These are phyloP conservation scores for Massarina eburnea DNA, from an alignment of 2,329 filamentous ascomycete species.

Conservation along the genomic window DNA sequence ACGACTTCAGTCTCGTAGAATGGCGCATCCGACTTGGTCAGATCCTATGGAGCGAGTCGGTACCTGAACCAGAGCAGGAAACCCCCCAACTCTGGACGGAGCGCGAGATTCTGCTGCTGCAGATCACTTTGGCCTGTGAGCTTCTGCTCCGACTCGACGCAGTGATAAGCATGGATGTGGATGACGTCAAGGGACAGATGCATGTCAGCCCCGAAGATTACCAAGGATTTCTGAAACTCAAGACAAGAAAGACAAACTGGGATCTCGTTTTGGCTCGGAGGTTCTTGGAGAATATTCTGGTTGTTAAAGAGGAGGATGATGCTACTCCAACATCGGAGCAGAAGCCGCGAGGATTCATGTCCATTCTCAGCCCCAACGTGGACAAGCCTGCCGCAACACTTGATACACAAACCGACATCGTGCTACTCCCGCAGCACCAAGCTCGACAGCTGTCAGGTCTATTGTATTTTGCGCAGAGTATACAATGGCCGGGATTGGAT, in stretches of 20 bases:
- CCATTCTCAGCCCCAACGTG: constrained; percentile 25
- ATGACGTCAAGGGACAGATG: constrained; percentile 42
- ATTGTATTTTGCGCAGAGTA: constrained; percentile 51
- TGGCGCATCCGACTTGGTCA: constrained; percentile 75
- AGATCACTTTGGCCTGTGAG: constrained; percentile 58
- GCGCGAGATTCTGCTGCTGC: constrained; percentile 57
- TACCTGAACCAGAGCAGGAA: constrained; percentile 22
- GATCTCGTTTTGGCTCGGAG: constrained; percentile 56
- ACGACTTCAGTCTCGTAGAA: constrained; percentile 73
- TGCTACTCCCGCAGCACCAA: constrained; percentile 40
- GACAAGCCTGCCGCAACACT: constrained; percentile 14
- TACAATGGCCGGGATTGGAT: constrained; percentile 53
- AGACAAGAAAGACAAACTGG: constrained; percentile 58
- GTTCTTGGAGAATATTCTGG: constrained; percentile 55
- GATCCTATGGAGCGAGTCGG: constrained; percentile 63
- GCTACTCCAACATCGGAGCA: constrained; percentile 16
- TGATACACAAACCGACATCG: constrained; percentile 23
- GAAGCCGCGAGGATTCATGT: constrained; percentile 31
- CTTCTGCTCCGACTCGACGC: constrained; percentile 57
- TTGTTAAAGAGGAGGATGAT: constrained; percentile 32
- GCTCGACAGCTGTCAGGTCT: constrained; percentile 52
- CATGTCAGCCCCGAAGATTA: constrained; percentile 48
- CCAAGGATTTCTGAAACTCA: constrained; percentile 48
- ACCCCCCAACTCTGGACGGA: constrained; percentile 40
- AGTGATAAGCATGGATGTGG: constrained; percentile 34